Evolutionary conservation across 2,329 filamentous ascomycete genomes (phyloP).

Genomic region (Ilyonectria mors-panacis): DNA sequence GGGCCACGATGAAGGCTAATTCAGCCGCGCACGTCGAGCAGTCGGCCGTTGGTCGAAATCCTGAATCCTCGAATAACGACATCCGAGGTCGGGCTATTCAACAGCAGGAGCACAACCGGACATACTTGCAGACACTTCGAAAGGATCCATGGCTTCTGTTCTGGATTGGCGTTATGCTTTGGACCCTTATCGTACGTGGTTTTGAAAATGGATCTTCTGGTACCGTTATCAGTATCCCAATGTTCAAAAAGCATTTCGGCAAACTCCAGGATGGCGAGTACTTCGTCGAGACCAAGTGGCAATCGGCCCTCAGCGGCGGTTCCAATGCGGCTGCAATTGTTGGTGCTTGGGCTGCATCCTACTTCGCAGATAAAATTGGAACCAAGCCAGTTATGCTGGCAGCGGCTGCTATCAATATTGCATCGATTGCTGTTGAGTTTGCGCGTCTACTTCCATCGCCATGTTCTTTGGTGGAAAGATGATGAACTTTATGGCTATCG

Average conservation of each 20-base stretch:
- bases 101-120: conserved; percentile 48
- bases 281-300: conserved; percentile 49
- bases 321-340: conserved; percentile 44
- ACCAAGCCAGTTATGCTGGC: conserved; percentile 43
- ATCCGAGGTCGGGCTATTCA: conserved; percentile 47
- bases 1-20: neutral
- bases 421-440: conserved; percentile 50
- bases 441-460: conserved; percentile 46
- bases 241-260: conserved; percentile 42
- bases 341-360: conserved; percentile 44
- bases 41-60: neutral
- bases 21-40: neutral
- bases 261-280: conserved; percentile 27
- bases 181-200: conserved; percentile 49
- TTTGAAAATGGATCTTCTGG: conserved; percentile 48
- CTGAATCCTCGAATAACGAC: neutral
- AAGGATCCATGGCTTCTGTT: conserved; percentile 49
- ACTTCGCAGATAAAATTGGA: conserved; percentile 44
- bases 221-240: conserved; percentile 38
- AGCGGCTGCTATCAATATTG: conserved; percentile 45
- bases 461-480: conserved; percentile 52
- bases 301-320: conserved; percentile 47
- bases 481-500: conserved; percentile 51
- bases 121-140: conserved; percentile 44
- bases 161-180: conserved; percentile 51